phyloP scores from a whole-genome alignment of 345 rosid genomes.

The rapeseed (Brassica napus) region DNA sequence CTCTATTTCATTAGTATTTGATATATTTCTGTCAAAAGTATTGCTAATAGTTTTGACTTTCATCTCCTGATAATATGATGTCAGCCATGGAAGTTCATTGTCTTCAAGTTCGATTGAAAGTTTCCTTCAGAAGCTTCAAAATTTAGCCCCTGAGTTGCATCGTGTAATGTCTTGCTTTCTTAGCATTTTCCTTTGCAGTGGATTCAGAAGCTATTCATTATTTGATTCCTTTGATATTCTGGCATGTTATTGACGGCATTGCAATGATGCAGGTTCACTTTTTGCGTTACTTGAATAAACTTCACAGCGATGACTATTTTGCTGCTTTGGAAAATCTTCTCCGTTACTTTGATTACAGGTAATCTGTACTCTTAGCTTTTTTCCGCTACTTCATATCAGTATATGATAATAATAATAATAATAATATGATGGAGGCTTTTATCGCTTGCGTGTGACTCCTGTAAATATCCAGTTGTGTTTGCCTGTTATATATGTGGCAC shows the following conservation, averaged over 20 bases:
- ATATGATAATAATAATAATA: too few relatives aligned
- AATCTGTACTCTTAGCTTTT: slow-evolving; percentile 32
- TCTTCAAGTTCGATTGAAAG: slow-evolving; percentile 64
- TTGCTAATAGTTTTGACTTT: slow-evolving; percentile 5
- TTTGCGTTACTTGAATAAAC: slow-evolving; percentile 82
- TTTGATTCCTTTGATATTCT: too few relatives aligned
- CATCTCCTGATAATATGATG: slow-evolving; percentile 29
- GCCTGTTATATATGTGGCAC: slow-evolving; percentile 5
- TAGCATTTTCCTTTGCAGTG: too few relatives aligned
- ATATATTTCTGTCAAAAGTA: background rate
- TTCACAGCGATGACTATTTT: slow-evolving; percentile 86
- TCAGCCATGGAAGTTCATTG: slow-evolving; percentile 69
- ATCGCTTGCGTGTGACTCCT: slow-evolving; percentile 8
- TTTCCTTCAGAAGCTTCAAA: slow-evolving; percentile 69
- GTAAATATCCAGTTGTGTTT: slow-evolving; percentile 19
- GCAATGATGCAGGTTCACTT: slow-evolving; percentile 75
- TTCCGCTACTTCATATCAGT: too few relatives aligned
- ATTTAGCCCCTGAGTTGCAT: slow-evolving; percentile 90
- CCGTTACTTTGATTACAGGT: slow-evolving; percentile 96
- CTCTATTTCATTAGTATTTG: background rate
- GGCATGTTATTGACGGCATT: slow-evolving; percentile 17
- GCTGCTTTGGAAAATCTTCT: slow-evolving; percentile 90
- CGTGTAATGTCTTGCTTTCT: slow-evolving; percentile 72
- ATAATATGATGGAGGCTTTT: slow-evolving; percentile 22
- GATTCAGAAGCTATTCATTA: too few relatives aligned